Evolutionary conservation across 495 filamentous ascomycete species (phyloP), one percentile per base, ranked within the genome.

Genomic region (Tuber calosporum): DNA sequence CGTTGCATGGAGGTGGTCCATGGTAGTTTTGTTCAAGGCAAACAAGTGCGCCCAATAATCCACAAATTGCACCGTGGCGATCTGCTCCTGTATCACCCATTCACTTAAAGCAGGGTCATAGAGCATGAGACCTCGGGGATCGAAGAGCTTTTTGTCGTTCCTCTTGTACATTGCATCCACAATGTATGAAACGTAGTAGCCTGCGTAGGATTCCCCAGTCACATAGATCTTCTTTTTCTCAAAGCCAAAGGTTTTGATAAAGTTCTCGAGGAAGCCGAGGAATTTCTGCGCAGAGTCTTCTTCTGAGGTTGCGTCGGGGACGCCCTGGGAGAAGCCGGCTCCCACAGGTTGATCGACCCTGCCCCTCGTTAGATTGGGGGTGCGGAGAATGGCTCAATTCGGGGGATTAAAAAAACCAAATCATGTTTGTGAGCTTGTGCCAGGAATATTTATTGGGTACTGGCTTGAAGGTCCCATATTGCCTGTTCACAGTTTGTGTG

Each of bases 181-280:
- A 68, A 96, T 90, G 79, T 94, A 96, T 0, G 92, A 91, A 48
- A 93, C 89, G 76, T 94, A 96, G 72, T 85, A 85, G 7, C 92
- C 92, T 34, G 90, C 91, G 79, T 92, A 91, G 62, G 87, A 89
- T 78, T 92, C 90, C 0, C 90, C 90, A 2, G 89, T 86, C 69
- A 92, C 86, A 76, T 90, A 93, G 1, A 92, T 86, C 74, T 89
- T 89, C 74, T 85, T 86, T 13, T 84, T 83, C 26, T 91, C 86
- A 79, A 92, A 82, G 37, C 80, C 83, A 72, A 93, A 93, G 2
- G 88, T 89, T 40, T 91, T 83, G 66, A 92, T 85, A 66, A 93
- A 93, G 68, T 88, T 86, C 83, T 87, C 87, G 84, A 87, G 91
- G 82, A 90, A 92, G 62, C 88, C 88, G 70, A 88, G 83, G 83